phyloP scores from a whole-genome alignment of 306 rosid genomes.

The Hylodesmum podocarpum region DNA sequence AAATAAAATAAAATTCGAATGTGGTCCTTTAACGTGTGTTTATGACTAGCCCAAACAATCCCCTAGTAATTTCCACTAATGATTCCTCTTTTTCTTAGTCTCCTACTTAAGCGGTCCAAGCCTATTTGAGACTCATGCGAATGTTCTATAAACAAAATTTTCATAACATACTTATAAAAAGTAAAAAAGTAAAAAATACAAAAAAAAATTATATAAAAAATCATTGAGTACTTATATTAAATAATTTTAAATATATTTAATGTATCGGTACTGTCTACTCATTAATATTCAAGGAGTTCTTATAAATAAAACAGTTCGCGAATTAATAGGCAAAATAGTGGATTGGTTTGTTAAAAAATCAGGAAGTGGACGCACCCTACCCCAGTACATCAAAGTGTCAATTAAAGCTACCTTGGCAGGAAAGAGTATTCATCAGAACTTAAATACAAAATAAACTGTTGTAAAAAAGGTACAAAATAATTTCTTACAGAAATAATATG shows the following conservation, averaged over 20 bases:
- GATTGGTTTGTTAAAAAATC: background rate
- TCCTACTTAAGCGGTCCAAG: background rate
- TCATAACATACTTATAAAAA: background rate
- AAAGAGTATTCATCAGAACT: background rate
- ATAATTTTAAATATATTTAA: background rate
- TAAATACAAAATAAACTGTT: background rate
- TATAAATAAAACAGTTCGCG: background rate
- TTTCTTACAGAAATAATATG: background rate
- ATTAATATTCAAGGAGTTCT: background rate
- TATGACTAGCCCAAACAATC: no score
- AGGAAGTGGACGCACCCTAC: background rate
- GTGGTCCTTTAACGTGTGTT: background rate
- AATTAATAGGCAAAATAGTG: background rate
- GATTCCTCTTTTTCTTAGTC: background rate
- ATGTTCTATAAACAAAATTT: background rate
- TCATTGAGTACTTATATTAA: background rate
- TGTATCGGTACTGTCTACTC: background rate
- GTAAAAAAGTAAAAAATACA: background rate
- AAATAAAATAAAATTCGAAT: background rate
- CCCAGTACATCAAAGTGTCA: background rate
- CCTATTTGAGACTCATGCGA: background rate
- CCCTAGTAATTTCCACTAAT: background rate
- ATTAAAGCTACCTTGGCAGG: background rate
- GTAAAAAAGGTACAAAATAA: background rate
- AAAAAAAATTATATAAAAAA: background rate